These are phyloP conservation scores for Leccinum solheimii DNA, from an alignment of 1,284 basidiomycete genomes.

Conservation along the genomic window DNA sequence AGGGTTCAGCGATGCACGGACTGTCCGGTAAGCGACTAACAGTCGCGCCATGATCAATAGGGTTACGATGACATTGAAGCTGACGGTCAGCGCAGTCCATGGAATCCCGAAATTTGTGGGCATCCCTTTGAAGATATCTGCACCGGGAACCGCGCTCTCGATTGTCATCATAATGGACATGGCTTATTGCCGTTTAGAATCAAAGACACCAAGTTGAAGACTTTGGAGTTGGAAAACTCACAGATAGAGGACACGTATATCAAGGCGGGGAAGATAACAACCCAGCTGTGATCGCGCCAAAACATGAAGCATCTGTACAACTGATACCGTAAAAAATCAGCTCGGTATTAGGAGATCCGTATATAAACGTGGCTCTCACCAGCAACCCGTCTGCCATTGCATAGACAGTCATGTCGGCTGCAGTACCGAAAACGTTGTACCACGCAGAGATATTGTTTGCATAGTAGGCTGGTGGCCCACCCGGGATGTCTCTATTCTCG, in stretches of 20 bases:
- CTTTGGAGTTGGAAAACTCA: neutral
- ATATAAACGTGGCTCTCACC: neutral
- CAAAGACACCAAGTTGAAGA: neutral
- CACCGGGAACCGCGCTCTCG: slow-evolving; percentile 1
- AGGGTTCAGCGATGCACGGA: neutral
- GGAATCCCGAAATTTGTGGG: slow-evolving; percentile 1
- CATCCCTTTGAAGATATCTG: slow-evolving; percentile 3
- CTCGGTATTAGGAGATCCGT: neutral
- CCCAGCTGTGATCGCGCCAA: slow-evolving; percentile 2
- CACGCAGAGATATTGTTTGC: slow-evolving; percentile 3
- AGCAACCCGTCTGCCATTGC: slow-evolving; percentile 9
- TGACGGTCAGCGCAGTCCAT: slow-evolving; percentile 5
- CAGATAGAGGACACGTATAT: slow-evolving; percentile 1
- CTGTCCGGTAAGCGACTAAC: neutral
- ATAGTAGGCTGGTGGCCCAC: slow-evolving; percentile 2
- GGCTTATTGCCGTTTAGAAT: neutral
- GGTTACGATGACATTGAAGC: slow-evolving; percentile 10
- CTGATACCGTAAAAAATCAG: neutral
- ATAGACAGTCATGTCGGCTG: neutral
- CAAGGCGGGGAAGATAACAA: neutral
- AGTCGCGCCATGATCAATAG: slow-evolving; percentile 2
- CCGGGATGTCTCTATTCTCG: slow-evolving; percentile 2
- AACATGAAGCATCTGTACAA: slow-evolving; percentile 8
- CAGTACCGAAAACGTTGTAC: slow-evolving; percentile 6
- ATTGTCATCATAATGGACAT: slow-evolving; percentile 2